Conservation (phyloP, 2,329 filamentous ascomycete genomes). For the Didymella arachidicola region DNA sequence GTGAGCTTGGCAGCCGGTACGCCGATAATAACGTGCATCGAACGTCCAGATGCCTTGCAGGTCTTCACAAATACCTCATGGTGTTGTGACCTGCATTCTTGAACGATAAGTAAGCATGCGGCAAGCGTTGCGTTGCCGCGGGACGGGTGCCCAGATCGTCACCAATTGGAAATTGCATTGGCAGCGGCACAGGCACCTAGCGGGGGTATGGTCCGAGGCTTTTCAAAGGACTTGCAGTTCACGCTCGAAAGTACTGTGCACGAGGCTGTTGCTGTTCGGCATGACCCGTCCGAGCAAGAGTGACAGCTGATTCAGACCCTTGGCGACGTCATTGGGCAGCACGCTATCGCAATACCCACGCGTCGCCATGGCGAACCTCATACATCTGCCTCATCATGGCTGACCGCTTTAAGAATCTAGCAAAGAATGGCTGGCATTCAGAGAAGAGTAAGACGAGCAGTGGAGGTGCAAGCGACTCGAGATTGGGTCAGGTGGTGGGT, state of each 20-base stretch:
- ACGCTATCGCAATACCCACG: conserved; percentile 21
- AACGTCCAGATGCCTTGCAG: not conserved
- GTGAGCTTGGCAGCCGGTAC: conserved; percentile 2
- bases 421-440: conserved; percentile 61
- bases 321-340: conserved; percentile 36
- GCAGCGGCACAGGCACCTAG: too few relatives aligned
- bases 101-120: conserved; percentile 5
- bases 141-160: not conserved
- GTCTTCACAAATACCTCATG: conserved; percentile 1
- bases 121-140: not conserved
- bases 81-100: conserved; percentile 2
- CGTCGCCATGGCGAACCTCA: conserved; percentile 18
- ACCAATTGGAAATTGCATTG: not conserved
- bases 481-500: conserved; percentile 61
- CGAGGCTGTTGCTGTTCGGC: conserved; percentile 1
- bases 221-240: not conserved
- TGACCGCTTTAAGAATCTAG: conserved; percentile 48
- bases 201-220: too few relatives aligned
- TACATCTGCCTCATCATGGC: conserved; percentile 38
- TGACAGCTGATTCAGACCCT: conserved; percentile 17
- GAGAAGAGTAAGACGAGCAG: conserved; percentile 42
- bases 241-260: not conserved
- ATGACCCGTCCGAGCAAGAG: conserved; percentile 1
- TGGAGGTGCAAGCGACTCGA: conserved; percentile 57
- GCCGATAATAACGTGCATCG: conserved; percentile 1